Conservation (phyloP, 306 rosid species). For the Trichosanthes truncata region DNA sequence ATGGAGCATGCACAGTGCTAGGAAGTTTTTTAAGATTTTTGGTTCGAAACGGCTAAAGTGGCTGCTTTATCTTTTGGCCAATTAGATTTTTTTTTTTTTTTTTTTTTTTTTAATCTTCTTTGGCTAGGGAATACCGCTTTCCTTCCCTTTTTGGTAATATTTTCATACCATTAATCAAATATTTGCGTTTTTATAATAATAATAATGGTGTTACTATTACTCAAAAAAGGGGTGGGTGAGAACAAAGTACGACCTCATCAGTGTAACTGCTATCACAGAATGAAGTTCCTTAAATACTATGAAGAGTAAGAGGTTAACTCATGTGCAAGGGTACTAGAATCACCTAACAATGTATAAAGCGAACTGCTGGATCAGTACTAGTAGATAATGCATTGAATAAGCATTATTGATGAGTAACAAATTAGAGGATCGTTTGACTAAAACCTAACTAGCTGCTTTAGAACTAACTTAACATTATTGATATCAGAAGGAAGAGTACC, state of each 20-base stretch:
- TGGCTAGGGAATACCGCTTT: background rate
- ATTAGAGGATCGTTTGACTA: background rate
- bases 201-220: background rate
- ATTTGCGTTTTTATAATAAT: background rate
- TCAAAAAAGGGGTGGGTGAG: background rate
- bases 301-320: background rate
- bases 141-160: background rate
- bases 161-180: background rate
- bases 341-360: conserved; percentile 6
- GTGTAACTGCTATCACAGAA: background rate
- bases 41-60: background rate
- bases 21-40: background rate
- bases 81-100: no score
- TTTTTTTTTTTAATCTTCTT: background rate
- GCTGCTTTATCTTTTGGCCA: background rate
- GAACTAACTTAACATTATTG: conserved; percentile 8
- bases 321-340: conserved; percentile 6
- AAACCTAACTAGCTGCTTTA: conserved; percentile 11
- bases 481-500: background rate
- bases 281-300: conserved; percentile 4
- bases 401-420: background rate
- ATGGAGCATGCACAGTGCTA: background rate
- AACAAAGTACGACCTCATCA: background rate
- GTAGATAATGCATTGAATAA: conserved; percentile 5
- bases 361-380: background rate